These are phyloP conservation scores for Kurtzmaniella quercitrusa DNA, from an alignment of 1,139 yeast species.

Conservation along the genomic window DNA sequence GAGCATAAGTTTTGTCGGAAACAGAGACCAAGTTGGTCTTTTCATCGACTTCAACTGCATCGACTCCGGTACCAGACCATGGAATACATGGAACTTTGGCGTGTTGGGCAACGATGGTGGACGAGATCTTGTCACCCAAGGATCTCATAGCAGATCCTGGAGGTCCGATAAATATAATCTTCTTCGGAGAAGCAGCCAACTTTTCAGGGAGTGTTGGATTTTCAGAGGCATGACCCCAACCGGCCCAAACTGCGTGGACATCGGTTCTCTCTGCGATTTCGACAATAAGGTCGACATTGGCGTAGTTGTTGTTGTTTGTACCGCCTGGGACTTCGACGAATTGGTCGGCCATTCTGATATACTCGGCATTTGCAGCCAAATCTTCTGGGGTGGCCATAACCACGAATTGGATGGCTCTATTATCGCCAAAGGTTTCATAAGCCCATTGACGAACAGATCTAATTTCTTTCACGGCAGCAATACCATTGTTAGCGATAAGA, in stretches of 20 bases:
- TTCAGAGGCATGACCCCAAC: slow-evolving; percentile 99
- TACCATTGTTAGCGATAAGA: slow-evolving; percentile 96
- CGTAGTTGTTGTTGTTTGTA: slow-evolving; percentile 95
- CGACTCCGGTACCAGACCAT: slow-evolving; percentile 98
- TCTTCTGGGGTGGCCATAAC: slow-evolving; percentile 99
- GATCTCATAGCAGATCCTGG: slow-evolving; percentile 99
- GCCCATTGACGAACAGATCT: slow-evolving; percentile 98
- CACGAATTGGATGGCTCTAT: slow-evolving; percentile 86
- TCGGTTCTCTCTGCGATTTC: slow-evolving; percentile 95
- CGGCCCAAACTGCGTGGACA: slow-evolving; percentile 99
- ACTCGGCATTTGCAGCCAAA: slow-evolving; percentile 93
- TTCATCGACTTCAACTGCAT: slow-evolving; percentile 65
- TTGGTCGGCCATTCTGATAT: slow-evolving; percentile 98
- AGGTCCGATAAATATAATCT: slow-evolving; percentile 91
- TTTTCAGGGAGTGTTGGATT: slow-evolving; percentile 92
- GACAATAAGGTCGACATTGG: slow-evolving; percentile 94
- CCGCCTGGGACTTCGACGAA: slow-evolving; percentile 99
- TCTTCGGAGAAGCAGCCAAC: slow-evolving; percentile 85
- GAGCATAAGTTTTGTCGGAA: slow-evolving; percentile 70
- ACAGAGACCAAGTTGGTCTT: slow-evolving; percentile 82
- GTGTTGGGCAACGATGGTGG: slow-evolving; percentile 97
- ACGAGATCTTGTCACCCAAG: slow-evolving; percentile 95
- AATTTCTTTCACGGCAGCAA: slow-evolving; percentile 97
- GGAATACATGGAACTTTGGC: slow-evolving; percentile 98
- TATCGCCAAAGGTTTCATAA: slow-evolving; percentile 95